phyloP scores from a whole-genome alignment of 2,329 filamentous ascomycete genomes.

The Mycogone perniciosa region DNA sequence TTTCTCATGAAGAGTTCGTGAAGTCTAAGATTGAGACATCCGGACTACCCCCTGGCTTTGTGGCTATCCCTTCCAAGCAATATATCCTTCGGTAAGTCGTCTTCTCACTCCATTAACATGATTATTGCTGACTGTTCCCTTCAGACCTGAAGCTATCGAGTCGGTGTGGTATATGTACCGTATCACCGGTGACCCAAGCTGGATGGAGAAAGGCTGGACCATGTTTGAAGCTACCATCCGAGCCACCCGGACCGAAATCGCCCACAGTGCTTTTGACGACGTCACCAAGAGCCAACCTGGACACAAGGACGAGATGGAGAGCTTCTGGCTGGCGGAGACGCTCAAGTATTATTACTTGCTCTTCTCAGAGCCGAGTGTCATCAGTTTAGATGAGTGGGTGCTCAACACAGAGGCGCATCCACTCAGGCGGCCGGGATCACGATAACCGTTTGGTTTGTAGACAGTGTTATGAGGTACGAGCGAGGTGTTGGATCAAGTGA shows the following conservation, averaged over 20 bases:
- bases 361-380: conserved; percentile 60
- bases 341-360: conserved; percentile 88
- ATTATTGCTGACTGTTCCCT: conserved; percentile 16
- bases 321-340: conserved; percentile 86
- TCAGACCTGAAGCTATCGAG: conserved; percentile 77
- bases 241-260: conserved; percentile 58
- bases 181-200: conserved; percentile 69
- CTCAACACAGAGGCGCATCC: conserved; percentile 60
- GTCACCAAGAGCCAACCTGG: conserved; percentile 42
- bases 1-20: conserved; percentile 51
- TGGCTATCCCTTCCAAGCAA: conserved; percentile 35
- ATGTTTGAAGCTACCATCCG: conserved; percentile 72
- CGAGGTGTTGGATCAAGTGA: no score
- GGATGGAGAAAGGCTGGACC: conserved; percentile 77
- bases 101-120: neutral
- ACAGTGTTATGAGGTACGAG: neutral
- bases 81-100: conserved; percentile 56
- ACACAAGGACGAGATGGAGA: conserved; percentile 66
- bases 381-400: conserved; percentile 64
- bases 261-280: conserved; percentile 64
- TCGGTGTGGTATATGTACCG: conserved; percentile 87
- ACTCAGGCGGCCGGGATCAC: conserved; percentile 37
- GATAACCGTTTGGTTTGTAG: neutral
- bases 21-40: conserved; percentile 37
- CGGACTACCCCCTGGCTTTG: conserved; percentile 46